Base-by-base conservation (phyloP, 352 stramenopile genomes). In the Elongisporangium anandrum region DNA sequence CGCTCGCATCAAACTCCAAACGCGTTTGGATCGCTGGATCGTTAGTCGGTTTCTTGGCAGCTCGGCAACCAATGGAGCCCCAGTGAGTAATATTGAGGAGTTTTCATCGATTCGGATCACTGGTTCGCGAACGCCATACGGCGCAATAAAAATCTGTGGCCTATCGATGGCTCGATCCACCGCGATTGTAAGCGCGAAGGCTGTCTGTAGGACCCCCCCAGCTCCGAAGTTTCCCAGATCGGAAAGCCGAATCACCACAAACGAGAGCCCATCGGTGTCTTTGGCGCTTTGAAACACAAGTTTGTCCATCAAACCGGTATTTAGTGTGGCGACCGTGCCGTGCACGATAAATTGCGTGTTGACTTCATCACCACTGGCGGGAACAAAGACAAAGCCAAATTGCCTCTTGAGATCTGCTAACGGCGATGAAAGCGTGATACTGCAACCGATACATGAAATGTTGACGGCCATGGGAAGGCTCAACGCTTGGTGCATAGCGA, bases 211-310 rank as follows among this genome's bases (percentile, higher is more conserved):
- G 2, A 63, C 58, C 17, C 57, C 60, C 16, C 59, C 56, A 24
- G 61, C 54, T 17, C 73, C 73, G 56, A 68, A 77, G 23, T 75
- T 73, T 19, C 72, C 72, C 38, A 81, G 61, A 48, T 79, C 74
- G 2, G 66, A 75, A 57, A 81, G 54, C n/a, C 66, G 51, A 10
- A 88, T 45, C 23, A 85, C 21, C 45, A 87, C 63, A 39, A 81
- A 62, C 3, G 63, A 70, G 39, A 68, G 17, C 23, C 74, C 72
- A 19, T 75, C 57, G 38, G 80, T 79, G 13, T 74, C 63, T 3
- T 23, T 4, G 8, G 45, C 56, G 24, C 73, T 53, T 20, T 24
- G 60, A 54, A 88, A 85, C 38, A 71, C 48, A 1, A 88, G 66
- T 7, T 66, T 61, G 45, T 56, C 56, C 56, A 89, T 58, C 39